Percentiles rank a stretch among this genome's conserved stretches.
phyloP scores from a whole-genome alignment of 805 yeast species.

The Wickerhamomyces bovis region DNA sequence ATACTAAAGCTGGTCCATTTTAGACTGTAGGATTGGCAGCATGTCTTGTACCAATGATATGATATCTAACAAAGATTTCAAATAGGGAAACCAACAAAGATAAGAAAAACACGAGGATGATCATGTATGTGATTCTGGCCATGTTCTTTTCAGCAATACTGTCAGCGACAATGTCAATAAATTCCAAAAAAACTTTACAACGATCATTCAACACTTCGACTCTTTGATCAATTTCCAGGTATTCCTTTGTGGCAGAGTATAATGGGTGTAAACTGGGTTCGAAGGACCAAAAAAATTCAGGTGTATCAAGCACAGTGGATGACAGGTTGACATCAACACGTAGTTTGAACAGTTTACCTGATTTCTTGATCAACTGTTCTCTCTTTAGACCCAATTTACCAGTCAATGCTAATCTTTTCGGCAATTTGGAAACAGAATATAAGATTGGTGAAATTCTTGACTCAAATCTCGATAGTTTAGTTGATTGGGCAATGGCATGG shows the following conservation, averaged over 20 bases:
- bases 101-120: constrained; percentile 73
- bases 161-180: constrained; percentile 88
- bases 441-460: constrained; percentile 82
- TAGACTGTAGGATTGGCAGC: constrained; percentile 7
- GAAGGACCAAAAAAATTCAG: constrained; percentile 92
- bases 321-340: constrained; percentile 91
- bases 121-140: constrained; percentile 86
- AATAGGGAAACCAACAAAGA: constrained; percentile 71
- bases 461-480: constrained; percentile 86
- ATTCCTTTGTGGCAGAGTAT: constrained; percentile 83
- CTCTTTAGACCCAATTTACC: constrained; percentile 83
- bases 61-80: constrained; percentile 59
- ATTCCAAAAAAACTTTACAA: constrained; percentile 89
- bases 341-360: constrained; percentile 84
- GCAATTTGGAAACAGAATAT: constrained; percentile 81
- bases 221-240: constrained; percentile 89
- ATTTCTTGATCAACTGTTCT: constrained; percentile 77
- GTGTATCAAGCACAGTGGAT: constrained; percentile 88
- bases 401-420: constrained; percentile 83
- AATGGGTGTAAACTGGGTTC: constrained; percentile 95
- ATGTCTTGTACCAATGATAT: constrained; percentile 31
- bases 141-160: constrained; percentile 91
- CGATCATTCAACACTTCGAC: constrained; percentile 91
- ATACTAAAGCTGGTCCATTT: neutral
- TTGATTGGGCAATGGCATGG: constrained; percentile 95